These are phyloP conservation scores for Ophiocordyceps camponoti-rufipedis DNA, from an alignment of 2,329 filamentous ascomycete genomes.

Conservation along the genomic window DNA sequence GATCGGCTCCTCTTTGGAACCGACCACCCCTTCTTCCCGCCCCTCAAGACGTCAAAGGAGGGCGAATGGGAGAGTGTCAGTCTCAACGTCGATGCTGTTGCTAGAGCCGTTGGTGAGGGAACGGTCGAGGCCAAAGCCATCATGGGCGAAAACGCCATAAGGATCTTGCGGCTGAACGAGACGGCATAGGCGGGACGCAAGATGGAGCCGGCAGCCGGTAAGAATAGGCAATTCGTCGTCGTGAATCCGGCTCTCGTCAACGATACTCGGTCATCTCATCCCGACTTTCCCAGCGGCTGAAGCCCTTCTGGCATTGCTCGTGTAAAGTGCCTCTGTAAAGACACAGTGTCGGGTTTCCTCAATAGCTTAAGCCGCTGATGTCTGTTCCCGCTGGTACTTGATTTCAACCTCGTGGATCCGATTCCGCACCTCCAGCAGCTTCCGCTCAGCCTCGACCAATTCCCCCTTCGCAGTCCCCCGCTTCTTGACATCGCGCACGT, in stretches of 20 bases:
- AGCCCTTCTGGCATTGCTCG: too few relatives aligned
- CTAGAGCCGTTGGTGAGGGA: conserved; percentile 27
- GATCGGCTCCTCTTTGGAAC: conserved; percentile 68
- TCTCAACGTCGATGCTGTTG: conserved; percentile 32
- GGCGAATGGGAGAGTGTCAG: conserved; percentile 53
- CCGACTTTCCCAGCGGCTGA: too few relatives aligned
- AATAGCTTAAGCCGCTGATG: conserved; percentile 2
- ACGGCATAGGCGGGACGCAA: conserved; percentile 3
- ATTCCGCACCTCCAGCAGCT: conserved; percentile 12
- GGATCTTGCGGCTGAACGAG: conserved; percentile 22
- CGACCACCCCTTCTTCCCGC: conserved; percentile 76
- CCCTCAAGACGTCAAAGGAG: conserved; percentile 41
- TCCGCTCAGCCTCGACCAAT: conserved; percentile 11
- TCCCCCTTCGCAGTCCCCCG: conserved; percentile 8
- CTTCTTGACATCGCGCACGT: conserved; percentile 13
- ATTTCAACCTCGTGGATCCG: conserved; percentile 19
- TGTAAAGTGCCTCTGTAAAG: too few relatives aligned
- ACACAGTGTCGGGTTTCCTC: too few relatives aligned
- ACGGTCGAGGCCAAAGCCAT: conserved; percentile 29
- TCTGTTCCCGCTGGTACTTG: conserved; percentile 13
- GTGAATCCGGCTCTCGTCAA: too few relatives aligned
- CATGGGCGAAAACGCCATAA: conserved; percentile 40
- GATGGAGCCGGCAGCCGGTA: background rate
- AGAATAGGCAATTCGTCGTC: too few relatives aligned
- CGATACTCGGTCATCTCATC: too few relatives aligned